phyloP scores from a whole-genome alignment of 352 stramenopile genomes.

The Globisporangium spiculum region DNA sequence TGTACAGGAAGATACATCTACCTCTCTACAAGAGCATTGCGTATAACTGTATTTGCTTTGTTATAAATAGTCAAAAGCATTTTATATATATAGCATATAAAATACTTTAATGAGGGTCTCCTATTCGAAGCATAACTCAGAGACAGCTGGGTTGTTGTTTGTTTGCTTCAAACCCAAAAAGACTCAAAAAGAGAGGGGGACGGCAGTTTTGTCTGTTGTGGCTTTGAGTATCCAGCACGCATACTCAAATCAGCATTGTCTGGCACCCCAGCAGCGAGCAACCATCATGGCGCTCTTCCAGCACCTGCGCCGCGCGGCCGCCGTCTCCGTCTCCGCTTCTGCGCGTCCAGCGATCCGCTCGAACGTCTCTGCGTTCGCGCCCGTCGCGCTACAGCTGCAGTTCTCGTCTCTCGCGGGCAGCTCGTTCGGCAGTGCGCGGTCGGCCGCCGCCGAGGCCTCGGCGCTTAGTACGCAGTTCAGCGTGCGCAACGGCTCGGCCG shows the following conservation, averaged over 20 bases:
- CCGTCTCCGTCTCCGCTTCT: background rate
- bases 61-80: background rate
- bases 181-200: background rate
- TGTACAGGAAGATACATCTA: background rate
- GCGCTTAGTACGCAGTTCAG: slow-evolving; percentile 33
- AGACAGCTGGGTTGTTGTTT: background rate
- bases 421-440: background rate
- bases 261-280: too few species aligned
- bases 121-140: background rate
- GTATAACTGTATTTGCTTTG: background rate
- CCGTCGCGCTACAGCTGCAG: background rate
- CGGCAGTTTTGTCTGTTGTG: background rate
- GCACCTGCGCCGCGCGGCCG: slow-evolving; percentile 10
- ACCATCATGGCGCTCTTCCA: slow-evolving; percentile 15
- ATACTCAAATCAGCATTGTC: background rate
- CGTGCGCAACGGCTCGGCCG: slow-evolving; percentile 41
- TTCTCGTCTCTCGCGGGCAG: slow-evolving; percentile 8
- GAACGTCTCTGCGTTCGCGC: background rate
- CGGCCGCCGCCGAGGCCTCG: slow-evolving; percentile 1
- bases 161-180: background rate
- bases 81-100: too few species aligned
- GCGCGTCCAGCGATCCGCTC: background rate
- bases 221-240: background rate
- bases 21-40: background rate
- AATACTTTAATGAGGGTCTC: background rate